Base-by-base conservation (phyloP, 306 rosid species). In the Glycine latifolia region DNA sequence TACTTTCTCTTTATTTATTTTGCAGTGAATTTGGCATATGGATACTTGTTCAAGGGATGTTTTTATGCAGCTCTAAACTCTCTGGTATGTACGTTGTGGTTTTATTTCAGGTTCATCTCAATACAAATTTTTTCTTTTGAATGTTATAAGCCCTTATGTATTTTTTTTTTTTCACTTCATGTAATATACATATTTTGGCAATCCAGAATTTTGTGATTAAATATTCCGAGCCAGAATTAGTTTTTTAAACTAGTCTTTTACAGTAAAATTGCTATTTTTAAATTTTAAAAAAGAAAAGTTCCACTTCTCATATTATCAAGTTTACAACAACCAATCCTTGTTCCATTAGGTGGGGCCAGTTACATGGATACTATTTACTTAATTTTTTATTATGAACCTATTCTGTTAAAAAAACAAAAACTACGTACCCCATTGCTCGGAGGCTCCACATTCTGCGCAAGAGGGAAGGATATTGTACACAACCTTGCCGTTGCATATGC, bases 11-110 rank as follows among this genome's bases (percentile, higher is more conserved):
- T 46, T 62, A 52, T 85, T 79, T 84, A 15, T 75, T 60, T 89
- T 87, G 89, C 82, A 95, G 99, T 95, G 60, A 95, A 95, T 84
- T 81, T 95, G 91, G 95, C 92, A 48, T 93, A 91, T 88, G 99
- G 94, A 79, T 88, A 79, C 82, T 95, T 92, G 99, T 82, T 92
- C 35, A 85, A 89, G 84, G 95, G 90, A 79, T 81, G 80, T 53
- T 87, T 79, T 80, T 93, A 91, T 84, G 89, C 91, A 54, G 94
- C 99, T 68, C 47, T 95, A 77, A 90, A 94, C 83, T 85, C 88
- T 79, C 84, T 92, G 97, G 99, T 93, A 89, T 41, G 88, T 67
- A 67, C 49, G 46, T 65, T 63, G 7, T 62, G 54, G 72, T 65
- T 79, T 76, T 74, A 81, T 76, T 58, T 79, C 49, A 5, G 85